These are phyloP conservation scores for Rutstroemia sydowiana DNA, from an alignment of 2,329 filamentous ascomycete species.

Conservation along the genomic window DNA sequence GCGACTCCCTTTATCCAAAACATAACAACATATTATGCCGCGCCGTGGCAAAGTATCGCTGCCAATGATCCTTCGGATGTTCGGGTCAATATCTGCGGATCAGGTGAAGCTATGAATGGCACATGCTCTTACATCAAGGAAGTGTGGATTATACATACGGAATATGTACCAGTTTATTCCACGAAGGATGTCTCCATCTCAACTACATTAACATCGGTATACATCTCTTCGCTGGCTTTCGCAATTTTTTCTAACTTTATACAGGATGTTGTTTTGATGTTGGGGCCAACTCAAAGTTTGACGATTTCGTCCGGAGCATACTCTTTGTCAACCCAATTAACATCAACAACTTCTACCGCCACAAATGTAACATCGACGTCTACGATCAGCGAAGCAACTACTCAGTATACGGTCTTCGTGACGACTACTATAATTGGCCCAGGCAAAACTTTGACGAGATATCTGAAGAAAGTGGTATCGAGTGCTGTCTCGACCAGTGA, in stretches of 20 bases:
- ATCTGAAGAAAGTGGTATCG: neutral
- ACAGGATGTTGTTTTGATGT: conserved; percentile 15
- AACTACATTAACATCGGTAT: conserved; percentile 17
- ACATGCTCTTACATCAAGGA: conserved; percentile 17
- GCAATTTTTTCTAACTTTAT: neutral
- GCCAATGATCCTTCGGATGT: conserved; percentile 17
- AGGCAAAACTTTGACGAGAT: neutral
- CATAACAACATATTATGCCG: conserved; percentile 20
- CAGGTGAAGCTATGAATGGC: neutral
- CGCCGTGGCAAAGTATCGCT: conserved; percentile 24
- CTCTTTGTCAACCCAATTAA: conserved; percentile 13
- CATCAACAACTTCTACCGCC: neutral
- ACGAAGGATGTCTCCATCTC: conserved; percentile 17
- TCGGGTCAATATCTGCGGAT: conserved; percentile 17
- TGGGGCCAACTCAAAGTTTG: conserved; percentile 14
- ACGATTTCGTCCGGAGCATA: conserved; percentile 14
- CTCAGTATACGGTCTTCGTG: neutral
- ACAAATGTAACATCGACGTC: conserved; percentile 3
- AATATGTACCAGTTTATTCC: conserved; percentile 14
- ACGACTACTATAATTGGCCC: neutral
- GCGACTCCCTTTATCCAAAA: conserved; percentile 19
- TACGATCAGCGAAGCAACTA: neutral
- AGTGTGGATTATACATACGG: conserved; percentile 19
- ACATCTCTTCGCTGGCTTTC: neutral
- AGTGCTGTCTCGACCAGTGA: neutral